phyloP scores from a whole-genome alignment of 192 early-diverging fungal species.

The Coemansia sp. region DNA sequence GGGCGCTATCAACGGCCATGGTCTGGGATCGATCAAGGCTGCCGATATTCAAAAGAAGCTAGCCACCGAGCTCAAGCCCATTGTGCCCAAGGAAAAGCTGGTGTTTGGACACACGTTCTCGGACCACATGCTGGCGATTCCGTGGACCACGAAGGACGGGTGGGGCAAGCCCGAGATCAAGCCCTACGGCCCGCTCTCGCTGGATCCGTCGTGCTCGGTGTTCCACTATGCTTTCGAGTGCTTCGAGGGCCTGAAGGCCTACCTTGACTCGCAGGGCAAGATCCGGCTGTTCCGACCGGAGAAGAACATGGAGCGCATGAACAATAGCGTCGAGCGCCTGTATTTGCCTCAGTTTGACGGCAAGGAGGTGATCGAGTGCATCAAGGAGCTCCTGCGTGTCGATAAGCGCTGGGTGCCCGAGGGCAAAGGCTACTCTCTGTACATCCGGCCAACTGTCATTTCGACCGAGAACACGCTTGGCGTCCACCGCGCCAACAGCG shows the following conservation, averaged over 20 bases:
- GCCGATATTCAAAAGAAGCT: slow-evolving; percentile 22
- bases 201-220: slow-evolving; percentile 85
- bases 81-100: slow-evolving; percentile 64
- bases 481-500: slow-evolving; percentile 77
- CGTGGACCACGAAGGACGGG: slow-evolving; percentile 71
- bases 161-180: slow-evolving; percentile 78
- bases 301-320: slow-evolving; percentile 94
- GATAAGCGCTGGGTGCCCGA: slow-evolving; percentile 89
- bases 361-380: slow-evolving; percentile 75
- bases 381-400: slow-evolving; percentile 77
- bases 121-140: slow-evolving; percentile 89
- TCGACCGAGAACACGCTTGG: slow-evolving; percentile 83
- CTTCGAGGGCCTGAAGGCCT: slow-evolving; percentile 92
- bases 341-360: slow-evolving; percentile 81
- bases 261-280: slow-evolving; percentile 85
- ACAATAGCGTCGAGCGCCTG: slow-evolving; percentile 73
- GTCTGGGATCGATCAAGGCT: slow-evolving; percentile 9
- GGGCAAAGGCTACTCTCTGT: slow-evolving; percentile 90
- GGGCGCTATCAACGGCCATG: background rate
- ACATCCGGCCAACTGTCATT: slow-evolving; percentile 91
- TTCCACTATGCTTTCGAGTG: slow-evolving; percentile 95
- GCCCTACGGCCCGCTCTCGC: slow-evolving; percentile 74
- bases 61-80: slow-evolving; percentile 56
- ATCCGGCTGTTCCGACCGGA: slow-evolving; percentile 95
- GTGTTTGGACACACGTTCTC: slow-evolving; percentile 88